Base-by-base conservation (phyloP, 257 asterid genomes). In the Scutellaria barbata region DNA sequence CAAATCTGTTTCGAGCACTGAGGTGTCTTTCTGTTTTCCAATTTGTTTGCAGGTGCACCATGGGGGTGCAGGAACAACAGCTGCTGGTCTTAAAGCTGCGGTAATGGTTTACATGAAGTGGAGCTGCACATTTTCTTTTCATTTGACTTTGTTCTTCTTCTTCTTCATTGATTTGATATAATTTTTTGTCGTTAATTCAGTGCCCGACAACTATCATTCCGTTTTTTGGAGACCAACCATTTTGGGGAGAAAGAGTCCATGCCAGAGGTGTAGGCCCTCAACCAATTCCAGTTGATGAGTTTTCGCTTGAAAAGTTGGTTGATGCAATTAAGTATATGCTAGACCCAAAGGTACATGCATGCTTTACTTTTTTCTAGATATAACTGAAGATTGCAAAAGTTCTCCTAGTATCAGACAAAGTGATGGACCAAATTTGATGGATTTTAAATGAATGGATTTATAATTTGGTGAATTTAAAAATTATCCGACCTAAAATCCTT, bases 41-140 rank as follows among this genome's bases (percentile, higher is more conserved):
- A 40, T 51, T 76, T 66, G 61, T 51, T 79, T 76, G 71, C 89
- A 91, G 97, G 99, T 94, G 71, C 99, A 94, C 88, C 99, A 92
- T 74, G 99, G 97, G 20, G 99, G 97, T 71, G 97, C 96, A 16
- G 96, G 99, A 80, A 94, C 99, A 65, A 94, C 97, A 12, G 99
- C 97, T 60, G 96, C 97, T 74, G 97, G 99, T 81, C 97, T 94
- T 72, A 89, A 84, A 80, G 97, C 99, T 59, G 96, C 99, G 83
- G 97, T 94, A 88, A 66, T 68, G 30, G 13, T 37, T 43, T 37
- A 45, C 46, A 39, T 51, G 33, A 45, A 30, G 33, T 51, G 41
- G 33, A 63, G 17, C 37, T 40, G 47, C 12, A 14, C 18, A 22
- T 37, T 71, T 61, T 58, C 30, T 65, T 10, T 61, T n/a, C 50